Evolutionary conservation across 345 rosid genomes (phyloP), one percentile per base, ranked within the genome.

Genomic region (Sonneratia alba): DNA sequence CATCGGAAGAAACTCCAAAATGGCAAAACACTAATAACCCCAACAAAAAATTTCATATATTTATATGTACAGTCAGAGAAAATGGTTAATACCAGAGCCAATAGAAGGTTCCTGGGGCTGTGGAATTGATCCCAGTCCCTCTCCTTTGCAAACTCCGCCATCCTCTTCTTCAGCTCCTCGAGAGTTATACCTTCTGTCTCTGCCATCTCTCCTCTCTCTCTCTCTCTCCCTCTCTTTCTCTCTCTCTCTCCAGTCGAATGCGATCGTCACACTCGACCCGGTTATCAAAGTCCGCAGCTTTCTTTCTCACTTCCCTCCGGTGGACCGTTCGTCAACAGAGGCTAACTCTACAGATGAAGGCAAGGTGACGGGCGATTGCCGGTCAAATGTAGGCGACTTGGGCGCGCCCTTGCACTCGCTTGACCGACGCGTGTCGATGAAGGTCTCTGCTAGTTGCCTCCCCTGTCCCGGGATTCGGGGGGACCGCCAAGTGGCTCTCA

Each of bases 41-140:
- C 4, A 49, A 11, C 12, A 40, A 37, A 42, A 40, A 40, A 15
- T 48, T 42, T 8, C 27, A 14, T 48, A 47, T 47, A 32, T 67
- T 42, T 42, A 27, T n/a, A 5, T 8, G 34, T 13, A 18, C 10
- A 67, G 19, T 38, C n/a, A 67, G 32, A 66, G 47, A 11, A 38
- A 38, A 36, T 4, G 36, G 53, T 15, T 5, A n/a, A 24, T 67
- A 85, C 87, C 83, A 85, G 16, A 65, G 85, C 84, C 69, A 83
- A 56, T 24, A 85, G 89, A 18, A 85, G 83, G 68, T 85, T 85
- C 67, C 89, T 81, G 34, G 87, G 89, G 79, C 83, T 79, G 68
- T 83, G 89, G 67, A 74, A 85, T 69, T 79, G 84, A 73, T 85
- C 89, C 87, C 89, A 83, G 74, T 79, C 84, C 68, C 87, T 78